Evolutionary conservation across 2,329 filamentous ascomycete genomes (phyloP).

Genomic region (Delphinella strobiligena): DNA sequence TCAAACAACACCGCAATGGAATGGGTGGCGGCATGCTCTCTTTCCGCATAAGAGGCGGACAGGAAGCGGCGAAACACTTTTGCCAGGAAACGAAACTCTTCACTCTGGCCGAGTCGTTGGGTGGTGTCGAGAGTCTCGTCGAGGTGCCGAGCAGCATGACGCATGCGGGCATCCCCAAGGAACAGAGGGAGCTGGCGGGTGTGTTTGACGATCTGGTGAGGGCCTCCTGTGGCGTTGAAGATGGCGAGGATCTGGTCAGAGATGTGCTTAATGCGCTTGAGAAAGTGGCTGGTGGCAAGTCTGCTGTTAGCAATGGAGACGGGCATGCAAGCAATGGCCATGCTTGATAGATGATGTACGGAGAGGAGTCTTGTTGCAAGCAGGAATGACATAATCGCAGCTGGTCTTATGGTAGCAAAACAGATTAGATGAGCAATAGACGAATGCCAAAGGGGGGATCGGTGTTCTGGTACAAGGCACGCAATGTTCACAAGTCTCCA

Average conservation of each 20-base stretch:
- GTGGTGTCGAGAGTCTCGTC: slow-evolving; percentile 82
- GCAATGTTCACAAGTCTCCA: no score
- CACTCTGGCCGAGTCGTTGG: slow-evolving; percentile 83
- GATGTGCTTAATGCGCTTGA: slow-evolving; percentile 79
- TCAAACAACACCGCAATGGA: slow-evolving; percentile 84
- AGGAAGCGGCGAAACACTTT: slow-evolving; percentile 78
- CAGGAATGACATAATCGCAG: no score
- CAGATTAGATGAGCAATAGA: no score
- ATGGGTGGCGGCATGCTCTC: slow-evolving; percentile 96
- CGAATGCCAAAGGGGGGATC: no score
- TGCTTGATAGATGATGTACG: no score
- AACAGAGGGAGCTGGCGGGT: slow-evolving; percentile 81
- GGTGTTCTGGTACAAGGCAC: no score
- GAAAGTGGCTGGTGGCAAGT: slow-evolving; percentile 30
- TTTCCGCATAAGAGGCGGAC: slow-evolving; percentile 83
- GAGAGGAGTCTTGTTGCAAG: no score
- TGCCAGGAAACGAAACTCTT: slow-evolving; percentile 84
- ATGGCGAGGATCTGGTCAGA: slow-evolving; percentile 66
- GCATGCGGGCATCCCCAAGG: slow-evolving; percentile 84
- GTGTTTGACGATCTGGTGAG: slow-evolving; percentile 92
- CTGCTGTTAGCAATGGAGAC: not conserved
- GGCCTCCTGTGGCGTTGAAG: slow-evolving; percentile 89
- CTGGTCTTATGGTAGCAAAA: no score
- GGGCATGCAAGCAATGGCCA: no score
- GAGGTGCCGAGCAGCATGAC: slow-evolving; percentile 96